A percentile compares a stretch with the other conserved stretches of the same genome.
Evolutionary conservation across 176 grass and related monocot species (phyloP).

Genomic region (sorghum (Sorghum bicolor)): Sorghum_bicolor_NCBIv3 NC_012873.2:12813001-12813500

Average conservation of each 20-base stretch:
- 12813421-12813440: not conserved
- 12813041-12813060: not conserved
- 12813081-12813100: not conserved
- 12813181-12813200: not conserved
- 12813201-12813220: not conserved
- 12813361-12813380: not conserved
- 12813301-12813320: not conserved
- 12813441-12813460: not conserved
- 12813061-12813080: not conserved
- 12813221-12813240: not conserved
- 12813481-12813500: not conserved
- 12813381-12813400: not conserved
- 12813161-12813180: not conserved
- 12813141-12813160: not conserved
- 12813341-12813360: not conserved
- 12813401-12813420: not conserved
- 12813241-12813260: not conserved
- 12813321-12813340: constrained; percentile 2
- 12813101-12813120: not conserved
- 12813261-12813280: not conserved
- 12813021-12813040: not conserved
- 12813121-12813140: not conserved
- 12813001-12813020: not conserved
- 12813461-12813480: not conserved
- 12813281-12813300: not conserved